Conservation (phyloP, 148 eudicot genomes). For the Chenopodium quinoa region DNA sequence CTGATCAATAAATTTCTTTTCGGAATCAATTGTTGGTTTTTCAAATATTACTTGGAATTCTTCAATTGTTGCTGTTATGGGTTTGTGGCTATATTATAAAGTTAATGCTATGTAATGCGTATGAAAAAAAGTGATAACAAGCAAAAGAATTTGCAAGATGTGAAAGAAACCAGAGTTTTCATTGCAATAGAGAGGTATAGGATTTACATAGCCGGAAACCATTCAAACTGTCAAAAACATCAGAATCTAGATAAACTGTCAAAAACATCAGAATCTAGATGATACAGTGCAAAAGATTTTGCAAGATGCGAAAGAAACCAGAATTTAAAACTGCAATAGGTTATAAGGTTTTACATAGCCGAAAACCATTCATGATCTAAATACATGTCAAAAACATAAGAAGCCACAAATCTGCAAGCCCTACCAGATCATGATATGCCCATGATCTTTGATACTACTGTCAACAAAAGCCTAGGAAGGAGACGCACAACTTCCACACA, state of each 20-base stretch:
- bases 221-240: neutral
- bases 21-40: neutral
- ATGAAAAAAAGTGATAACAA: neutral
- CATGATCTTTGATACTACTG: constrained; percentile 24
- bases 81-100: neutral
- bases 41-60: neutral
- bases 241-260: neutral
- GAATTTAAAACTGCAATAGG: too few relatives aligned
- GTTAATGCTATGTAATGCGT: neutral
- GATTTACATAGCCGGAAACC: constrained; percentile 9
- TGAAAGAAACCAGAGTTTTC: neutral
- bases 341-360: constrained; percentile 10
- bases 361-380: constrained; percentile 1
- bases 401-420: constrained; percentile 6
- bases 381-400: neutral
- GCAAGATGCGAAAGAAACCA: too few relatives aligned
- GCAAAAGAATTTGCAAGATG: neutral
- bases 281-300: too few relatives aligned
- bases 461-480: neutral
- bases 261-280: constrained; percentile 6
- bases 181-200: neutral
- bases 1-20: constrained; percentile 8
- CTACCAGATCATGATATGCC: constrained; percentile 14
- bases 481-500: neutral
- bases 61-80: too few relatives aligned